Conservation (phyloP, 495 filamentous ascomycete species). For the Bacidia gigantensis region DNA sequence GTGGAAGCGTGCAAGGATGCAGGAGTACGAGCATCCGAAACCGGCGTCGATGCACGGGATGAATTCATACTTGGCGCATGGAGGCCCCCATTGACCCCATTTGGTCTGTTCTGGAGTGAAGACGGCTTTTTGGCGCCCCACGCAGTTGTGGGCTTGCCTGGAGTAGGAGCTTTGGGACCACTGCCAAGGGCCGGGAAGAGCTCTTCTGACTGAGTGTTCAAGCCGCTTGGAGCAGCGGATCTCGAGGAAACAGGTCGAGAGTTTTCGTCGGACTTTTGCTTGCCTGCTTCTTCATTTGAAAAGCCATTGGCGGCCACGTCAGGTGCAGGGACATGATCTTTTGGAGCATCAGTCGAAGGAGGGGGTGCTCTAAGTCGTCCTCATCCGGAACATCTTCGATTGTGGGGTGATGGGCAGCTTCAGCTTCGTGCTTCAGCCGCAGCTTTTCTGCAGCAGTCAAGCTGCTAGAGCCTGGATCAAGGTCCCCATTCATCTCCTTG, state of each 20-base stretch:
- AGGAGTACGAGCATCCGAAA: conserved; percentile 43
- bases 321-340: conserved; percentile 5
- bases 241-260: conserved; percentile 28
- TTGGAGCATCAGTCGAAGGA: conserved; percentile 23
- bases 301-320: conserved; percentile 17
- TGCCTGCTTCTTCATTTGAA: conserved; percentile 46
- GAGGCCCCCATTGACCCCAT: conserved; percentile 39
- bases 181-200: conserved; percentile 78
- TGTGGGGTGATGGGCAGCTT: conserved; percentile 50
- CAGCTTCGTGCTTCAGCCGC: conserved; percentile 57
- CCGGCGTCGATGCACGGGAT: conserved; percentile 43
- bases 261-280: conserved; percentile 39
- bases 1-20: conserved; percentile 29
- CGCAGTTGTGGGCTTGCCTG: conserved; percentile 43
- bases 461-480: conserved; percentile 21
- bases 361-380: conserved; percentile 54
- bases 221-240: conserved; percentile 30
- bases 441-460: conserved; percentile 56
- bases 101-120: conserved; percentile 44
- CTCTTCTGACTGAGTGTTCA: conserved; percentile 80
- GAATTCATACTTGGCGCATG: conserved; percentile 25
- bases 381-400: conserved; percentile 73
- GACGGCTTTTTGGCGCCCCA: conserved; percentile 52
- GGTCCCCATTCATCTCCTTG: conserved; percentile 28
- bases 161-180: conserved; percentile 45